Base-by-base conservation (phyloP, 2,329 filamentous ascomycete species). In the Claviceps capensis region DNA sequence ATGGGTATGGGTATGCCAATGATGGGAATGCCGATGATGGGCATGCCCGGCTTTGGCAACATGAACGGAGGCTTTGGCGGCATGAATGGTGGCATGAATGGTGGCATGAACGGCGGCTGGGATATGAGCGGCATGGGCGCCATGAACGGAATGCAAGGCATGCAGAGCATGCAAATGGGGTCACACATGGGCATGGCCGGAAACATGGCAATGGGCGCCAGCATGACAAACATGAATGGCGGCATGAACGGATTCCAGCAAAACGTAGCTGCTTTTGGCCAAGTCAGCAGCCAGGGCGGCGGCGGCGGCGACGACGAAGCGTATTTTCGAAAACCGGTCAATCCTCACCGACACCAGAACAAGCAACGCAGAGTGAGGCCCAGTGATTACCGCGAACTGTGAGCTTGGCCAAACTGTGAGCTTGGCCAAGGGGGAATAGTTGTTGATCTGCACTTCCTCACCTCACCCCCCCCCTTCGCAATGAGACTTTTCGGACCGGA, bases 251-350 rank as follows among this genome's bases (percentile, higher is more conserved):
- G 62, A 52, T 68, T 62, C 55, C 62, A 62, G 53, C 62, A 62
- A 52, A 64, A 63, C 42, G 63, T 61, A 9, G 61, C 61, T 55
- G 71, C 71, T 58, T 75, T 76, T 48, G 62, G 67, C 1, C 71
- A 72, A 54, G 76, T 77, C 13, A 48, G n/a, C 30, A 53, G 48
- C 2, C 82, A 77, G 53, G 81, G 81, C 4, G 30, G 30, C 30
- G 30, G 30, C 23, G 23, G 26, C 30, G 30, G 26, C 57, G 88
- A 94, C 52, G 89, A 95, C 53, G 88, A 89, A 54, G 87, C 93
- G 6, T 98, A 98, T 69, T 94, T 97, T 66, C 81, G 93, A 53
- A 91, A 95, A 67, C 93, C 93, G 0, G 87, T 97, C 56, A 98
- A 98, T 64, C 91, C 90, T 2, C 87, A 95, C 64, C 81, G 93